These are phyloP conservation scores for Geoglossum cookeanum DNA, from an alignment of 2,329 filamentous ascomycete species.

Conservation along the genomic window DNA sequence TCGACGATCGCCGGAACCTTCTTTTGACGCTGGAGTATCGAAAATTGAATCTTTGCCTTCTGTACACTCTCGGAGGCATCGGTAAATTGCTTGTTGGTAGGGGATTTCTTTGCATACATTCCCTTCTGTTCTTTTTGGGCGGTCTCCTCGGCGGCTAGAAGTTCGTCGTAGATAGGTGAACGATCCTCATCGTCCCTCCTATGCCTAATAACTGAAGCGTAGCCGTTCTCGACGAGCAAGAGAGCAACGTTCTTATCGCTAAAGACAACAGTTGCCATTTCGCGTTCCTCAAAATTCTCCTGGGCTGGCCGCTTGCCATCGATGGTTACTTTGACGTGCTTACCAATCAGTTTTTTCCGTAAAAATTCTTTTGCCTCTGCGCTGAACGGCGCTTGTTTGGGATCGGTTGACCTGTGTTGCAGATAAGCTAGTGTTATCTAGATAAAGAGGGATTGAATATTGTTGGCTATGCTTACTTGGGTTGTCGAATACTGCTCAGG, in stretches of 20 bases:
- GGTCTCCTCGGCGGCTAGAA: constrained; percentile 57
- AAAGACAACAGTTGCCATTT: constrained; percentile 73
- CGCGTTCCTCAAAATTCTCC: constrained; percentile 83
- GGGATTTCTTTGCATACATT: constrained; percentile 82
- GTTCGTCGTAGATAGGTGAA: constrained; percentile 82
- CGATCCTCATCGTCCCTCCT: constrained; percentile 87
- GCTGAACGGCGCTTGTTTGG: constrained; percentile 70
- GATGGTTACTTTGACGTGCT: constrained; percentile 75
- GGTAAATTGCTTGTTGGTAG: constrained; percentile 62
- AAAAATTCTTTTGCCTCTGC: constrained; percentile 94
- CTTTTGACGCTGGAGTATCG: constrained; percentile 73
- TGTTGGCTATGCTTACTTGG: constrained; percentile 31
- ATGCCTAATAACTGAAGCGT: constrained; percentile 85
- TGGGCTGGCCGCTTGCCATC: constrained; percentile 80
- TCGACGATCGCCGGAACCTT: constrained; percentile 87
- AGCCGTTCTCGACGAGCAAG: constrained; percentile 74
- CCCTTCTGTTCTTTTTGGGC: constrained; percentile 82
- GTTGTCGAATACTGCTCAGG: constrained; percentile 81
- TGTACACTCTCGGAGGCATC: constrained; percentile 87
- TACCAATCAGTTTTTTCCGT: constrained; percentile 84
- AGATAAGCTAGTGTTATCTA: not conserved
- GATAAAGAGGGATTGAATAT: not conserved
- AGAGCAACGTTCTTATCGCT: constrained; percentile 79
- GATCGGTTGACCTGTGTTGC: constrained; percentile 41
- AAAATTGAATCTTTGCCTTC: constrained; percentile 87